These are phyloP conservation scores for Vaccinium myrtillus DNA, from an alignment of 148 eudicot genomes.

Conservation along the genomic window DNA sequence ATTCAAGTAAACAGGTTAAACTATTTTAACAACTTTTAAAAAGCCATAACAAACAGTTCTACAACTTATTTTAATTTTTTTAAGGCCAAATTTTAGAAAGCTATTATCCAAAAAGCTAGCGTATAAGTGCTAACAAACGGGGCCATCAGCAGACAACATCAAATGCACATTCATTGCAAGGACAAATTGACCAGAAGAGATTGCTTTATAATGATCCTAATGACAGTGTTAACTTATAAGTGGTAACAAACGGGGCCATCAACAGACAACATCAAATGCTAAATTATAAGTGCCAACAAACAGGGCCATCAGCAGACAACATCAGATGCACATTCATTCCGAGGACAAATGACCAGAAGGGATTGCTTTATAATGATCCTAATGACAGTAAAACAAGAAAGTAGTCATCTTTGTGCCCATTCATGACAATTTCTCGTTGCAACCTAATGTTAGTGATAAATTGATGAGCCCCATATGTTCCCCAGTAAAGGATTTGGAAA, in stretches of 20 bases:
- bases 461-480: background rate
- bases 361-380: background rate
- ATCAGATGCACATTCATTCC: background rate
- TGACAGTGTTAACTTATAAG: no score
- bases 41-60: no score
- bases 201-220: background rate
- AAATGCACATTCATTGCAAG: background rate
- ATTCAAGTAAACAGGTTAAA: no score
- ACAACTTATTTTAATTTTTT: no score
- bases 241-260: background rate
- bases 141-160: background rate
- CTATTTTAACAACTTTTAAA: no score
- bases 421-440: background rate
- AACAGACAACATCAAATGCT: background rate
- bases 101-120: no score
- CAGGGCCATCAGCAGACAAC: no score
- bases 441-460: background rate
- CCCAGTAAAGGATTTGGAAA: background rate
- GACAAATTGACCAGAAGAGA: background rate
- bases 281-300: no score
- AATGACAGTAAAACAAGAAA: background rate
- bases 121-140: no score
- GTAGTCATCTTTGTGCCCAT: background rate
- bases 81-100: no score
- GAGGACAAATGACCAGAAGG: background rate